Conservation (phyloP, 305 asterid genomes). For the Nicotiana rustica region DNA sequence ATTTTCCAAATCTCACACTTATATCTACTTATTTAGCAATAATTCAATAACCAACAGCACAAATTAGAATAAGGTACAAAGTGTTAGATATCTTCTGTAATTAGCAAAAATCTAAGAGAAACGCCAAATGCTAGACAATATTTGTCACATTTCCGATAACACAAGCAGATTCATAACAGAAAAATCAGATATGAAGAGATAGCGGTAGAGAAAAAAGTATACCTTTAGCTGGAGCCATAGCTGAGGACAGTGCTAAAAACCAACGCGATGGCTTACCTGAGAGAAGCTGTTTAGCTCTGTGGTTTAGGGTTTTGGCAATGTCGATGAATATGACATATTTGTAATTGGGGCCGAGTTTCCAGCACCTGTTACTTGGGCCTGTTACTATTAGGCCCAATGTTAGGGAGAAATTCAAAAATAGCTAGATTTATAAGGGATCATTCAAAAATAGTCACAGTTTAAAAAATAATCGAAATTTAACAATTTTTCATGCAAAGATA, state of each 20-base stretch:
- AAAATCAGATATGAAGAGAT: neutral
- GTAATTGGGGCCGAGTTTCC: neutral
- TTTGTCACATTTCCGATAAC: constrained; percentile 7
- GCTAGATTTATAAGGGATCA: no score
- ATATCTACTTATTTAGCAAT: neutral
- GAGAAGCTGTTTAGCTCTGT: neutral
- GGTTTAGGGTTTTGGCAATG: neutral
- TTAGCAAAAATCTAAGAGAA: neutral
- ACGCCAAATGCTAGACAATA: neutral
- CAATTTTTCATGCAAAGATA: no score
- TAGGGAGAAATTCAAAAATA: no score
- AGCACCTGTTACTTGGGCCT: neutral
- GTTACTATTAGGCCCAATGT: constrained; percentile 13
- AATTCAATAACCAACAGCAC: neutral
- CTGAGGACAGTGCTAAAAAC: neutral
- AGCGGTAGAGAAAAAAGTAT: neutral
- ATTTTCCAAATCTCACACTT: neutral
- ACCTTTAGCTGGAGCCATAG: constrained; percentile 41
- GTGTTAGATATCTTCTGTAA: neutral
- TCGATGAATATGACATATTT: neutral
- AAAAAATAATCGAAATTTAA: no score
- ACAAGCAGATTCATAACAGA: neutral
- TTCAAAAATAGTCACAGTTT: no score
- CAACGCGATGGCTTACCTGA: neutral
- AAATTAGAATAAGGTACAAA: neutral